These are phyloP conservation scores for Aspergillus kassunensis DNA, from an alignment of 495 filamentous ascomycete genomes.

Conservation along the genomic window DNA sequence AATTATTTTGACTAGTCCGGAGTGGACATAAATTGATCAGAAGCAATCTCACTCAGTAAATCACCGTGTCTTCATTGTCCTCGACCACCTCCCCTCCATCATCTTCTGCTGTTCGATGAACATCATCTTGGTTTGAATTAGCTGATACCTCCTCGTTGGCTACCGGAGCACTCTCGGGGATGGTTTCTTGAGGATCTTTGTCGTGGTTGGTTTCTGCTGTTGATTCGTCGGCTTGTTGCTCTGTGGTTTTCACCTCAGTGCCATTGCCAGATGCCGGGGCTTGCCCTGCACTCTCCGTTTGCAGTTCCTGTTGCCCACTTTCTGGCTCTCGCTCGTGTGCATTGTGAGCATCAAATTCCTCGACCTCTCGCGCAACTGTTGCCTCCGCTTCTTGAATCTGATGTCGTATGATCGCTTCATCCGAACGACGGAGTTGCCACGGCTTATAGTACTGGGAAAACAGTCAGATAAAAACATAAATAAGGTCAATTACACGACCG, in stretches of 20 bases:
- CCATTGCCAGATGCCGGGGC: conserved; percentile 17
- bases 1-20: too few species aligned
- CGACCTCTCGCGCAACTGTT: conserved; percentile 46
- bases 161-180: conserved; percentile 14
- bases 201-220: conserved; percentile 24
- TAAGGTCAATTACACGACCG: not conserved
- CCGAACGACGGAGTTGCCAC: conserved; percentile 65
- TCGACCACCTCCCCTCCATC: conserved; percentile 69
- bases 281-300: conserved; percentile 16
- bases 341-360: conserved; percentile 44
- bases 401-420: conserved; percentile 57
- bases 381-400: conserved; percentile 57
- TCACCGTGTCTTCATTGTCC: conserved; percentile 79
- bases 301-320: conserved; percentile 8
- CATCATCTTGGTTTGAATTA: conserved; percentile 21
- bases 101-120: conserved; percentile 49
- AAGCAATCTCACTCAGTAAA: conserved; percentile 54
- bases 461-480: conserved; percentile 12
- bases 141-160: conserved; percentile 16
- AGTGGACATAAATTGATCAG: not conserved
- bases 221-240: conserved; percentile 23
- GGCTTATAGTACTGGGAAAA: conserved; percentile 76
- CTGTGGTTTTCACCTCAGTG: conserved; percentile 16
- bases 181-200: conserved; percentile 18
- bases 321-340: conserved; percentile 15